Conservation (phyloP, 768 basidiomycete genomes). For the Lanmaoa pseudosensibilis region DNA sequence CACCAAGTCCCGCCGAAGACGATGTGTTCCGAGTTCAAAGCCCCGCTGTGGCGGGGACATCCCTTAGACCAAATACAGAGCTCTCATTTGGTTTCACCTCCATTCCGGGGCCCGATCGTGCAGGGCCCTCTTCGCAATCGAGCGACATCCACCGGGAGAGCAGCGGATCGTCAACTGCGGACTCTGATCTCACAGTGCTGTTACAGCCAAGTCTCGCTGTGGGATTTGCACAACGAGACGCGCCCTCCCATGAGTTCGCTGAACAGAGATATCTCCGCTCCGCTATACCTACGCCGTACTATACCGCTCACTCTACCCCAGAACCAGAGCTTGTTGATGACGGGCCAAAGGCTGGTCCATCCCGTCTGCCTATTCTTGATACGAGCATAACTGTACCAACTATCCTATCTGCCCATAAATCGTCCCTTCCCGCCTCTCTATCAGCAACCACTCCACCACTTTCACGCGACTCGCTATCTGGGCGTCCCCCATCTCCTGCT, state of each 20-base stretch:
- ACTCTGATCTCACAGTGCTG: constrained; percentile 25
- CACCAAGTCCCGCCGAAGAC: constrained; percentile 10
- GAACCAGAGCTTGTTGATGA: constrained; percentile 23
- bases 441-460: constrained; percentile 28
- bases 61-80: constrained; percentile 3
- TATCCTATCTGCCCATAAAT: constrained; percentile 8
- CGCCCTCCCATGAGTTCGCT: constrained; percentile 6
- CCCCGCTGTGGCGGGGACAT: neutral
- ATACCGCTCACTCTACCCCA: constrained; percentile 33
- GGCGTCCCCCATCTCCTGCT: constrained; percentile 45
- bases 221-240: constrained; percentile 14
- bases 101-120: constrained; percentile 1
- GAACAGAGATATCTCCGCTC: constrained; percentile 23
- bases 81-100: constrained; percentile 12
- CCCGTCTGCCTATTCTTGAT: constrained; percentile 26
- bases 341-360: constrained; percentile 27
- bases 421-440: constrained; percentile 29
- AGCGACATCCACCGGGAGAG: neutral
- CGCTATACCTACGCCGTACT: constrained; percentile 32
- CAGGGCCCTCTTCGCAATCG: constrained; percentile 1
- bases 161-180: constrained; percentile 16
- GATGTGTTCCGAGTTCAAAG: constrained; percentile 13
- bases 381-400: constrained; percentile 15
- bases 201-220: constrained; percentile 9
- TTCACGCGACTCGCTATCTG: constrained; percentile 6